Percentiles rank a stretch among this genome's conserved stretches.
Conservation (phyloP, 257 asterid genomes). For the Solanum microdontum region DNA sequence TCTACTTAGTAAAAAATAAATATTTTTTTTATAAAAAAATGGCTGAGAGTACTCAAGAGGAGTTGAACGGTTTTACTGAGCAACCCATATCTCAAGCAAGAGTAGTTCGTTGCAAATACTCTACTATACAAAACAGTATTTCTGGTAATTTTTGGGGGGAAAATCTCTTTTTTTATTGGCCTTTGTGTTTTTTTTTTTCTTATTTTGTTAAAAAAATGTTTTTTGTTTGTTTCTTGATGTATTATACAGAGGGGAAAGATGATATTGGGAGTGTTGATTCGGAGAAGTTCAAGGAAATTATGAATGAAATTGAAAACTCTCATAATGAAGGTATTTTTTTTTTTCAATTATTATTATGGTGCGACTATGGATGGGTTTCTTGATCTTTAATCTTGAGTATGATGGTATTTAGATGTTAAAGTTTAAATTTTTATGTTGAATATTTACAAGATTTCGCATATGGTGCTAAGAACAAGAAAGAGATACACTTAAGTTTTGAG, state of each 20-base stretch:
- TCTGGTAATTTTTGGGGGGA: not conserved
- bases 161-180: no score
- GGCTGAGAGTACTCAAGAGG: not conserved
- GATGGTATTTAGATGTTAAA: not conserved
- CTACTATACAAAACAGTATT: not conserved
- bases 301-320: slow-evolving; percentile 29
- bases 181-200: not conserved
- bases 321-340: slow-evolving; percentile 28
- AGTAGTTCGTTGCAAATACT: not conserved
- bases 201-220: not conserved
- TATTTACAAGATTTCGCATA: not conserved
- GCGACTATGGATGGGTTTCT: not conserved
- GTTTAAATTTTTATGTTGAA: not conserved
- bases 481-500: not conserved
- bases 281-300: slow-evolving; percentile 18
- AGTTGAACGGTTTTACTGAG: not conserved
- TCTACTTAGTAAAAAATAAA: not conserved
- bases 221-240: not conserved
- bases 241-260: slow-evolving; percentile 22
- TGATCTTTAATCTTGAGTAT: not conserved
- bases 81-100: not conserved
- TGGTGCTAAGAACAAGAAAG: not conserved
- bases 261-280: slow-evolving; percentile 20
- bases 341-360: not conserved
- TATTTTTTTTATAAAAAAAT: not conserved